phyloP scores from a whole-genome alignment of 2,329 filamentous ascomycete genomes.

The Alternaria incomplexa region DNA sequence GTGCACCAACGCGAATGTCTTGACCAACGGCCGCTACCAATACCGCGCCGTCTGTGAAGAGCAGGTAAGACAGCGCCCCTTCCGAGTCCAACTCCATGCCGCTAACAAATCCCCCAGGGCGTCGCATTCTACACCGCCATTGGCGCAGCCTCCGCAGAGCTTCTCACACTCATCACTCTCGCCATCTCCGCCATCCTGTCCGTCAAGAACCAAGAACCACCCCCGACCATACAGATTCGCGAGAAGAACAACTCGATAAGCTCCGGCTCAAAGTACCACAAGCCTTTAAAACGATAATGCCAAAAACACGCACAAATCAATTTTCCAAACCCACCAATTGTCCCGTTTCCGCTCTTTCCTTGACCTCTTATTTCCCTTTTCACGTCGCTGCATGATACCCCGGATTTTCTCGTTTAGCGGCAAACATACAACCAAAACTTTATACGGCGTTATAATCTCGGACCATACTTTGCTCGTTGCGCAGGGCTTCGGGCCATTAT shows the following conservation, averaged over 20 bases:
- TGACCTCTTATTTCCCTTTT: slow-evolving; percentile 11
- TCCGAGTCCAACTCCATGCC: neutral
- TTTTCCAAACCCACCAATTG: neutral
- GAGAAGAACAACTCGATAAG: slow-evolving; percentile 35
- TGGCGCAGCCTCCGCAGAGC: slow-evolving; percentile 40
- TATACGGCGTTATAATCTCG: slow-evolving; percentile 8
- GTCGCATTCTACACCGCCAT: slow-evolving; percentile 47
- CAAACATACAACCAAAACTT: slow-evolving; percentile 9
- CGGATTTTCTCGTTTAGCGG: slow-evolving; percentile 26
- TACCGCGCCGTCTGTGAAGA: slow-evolving; percentile 48
- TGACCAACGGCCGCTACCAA: slow-evolving; percentile 46
- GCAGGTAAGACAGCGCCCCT: slow-evolving; percentile 30
- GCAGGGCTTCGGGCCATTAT: neutral
- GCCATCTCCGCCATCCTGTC: slow-evolving; percentile 38
- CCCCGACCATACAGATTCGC: slow-evolving; percentile 32
- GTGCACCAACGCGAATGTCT: slow-evolving; percentile 40
- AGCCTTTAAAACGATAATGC: slow-evolving; percentile 20
- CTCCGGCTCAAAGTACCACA: slow-evolving; percentile 24
- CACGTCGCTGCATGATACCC: slow-evolving; percentile 36
- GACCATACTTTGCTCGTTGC: neutral
- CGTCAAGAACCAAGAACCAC: slow-evolving; percentile 29
- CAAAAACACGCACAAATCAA: slow-evolving; percentile 1
- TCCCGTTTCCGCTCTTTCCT: neutral
- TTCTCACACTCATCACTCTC: slow-evolving; percentile 41
- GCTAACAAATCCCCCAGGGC: slow-evolving; percentile 33